Evolutionary conservation across 306 rosid genomes (phyloP), one percentile per base, ranked within the genome.

Genomic region (Vigna hirtella): DNA sequence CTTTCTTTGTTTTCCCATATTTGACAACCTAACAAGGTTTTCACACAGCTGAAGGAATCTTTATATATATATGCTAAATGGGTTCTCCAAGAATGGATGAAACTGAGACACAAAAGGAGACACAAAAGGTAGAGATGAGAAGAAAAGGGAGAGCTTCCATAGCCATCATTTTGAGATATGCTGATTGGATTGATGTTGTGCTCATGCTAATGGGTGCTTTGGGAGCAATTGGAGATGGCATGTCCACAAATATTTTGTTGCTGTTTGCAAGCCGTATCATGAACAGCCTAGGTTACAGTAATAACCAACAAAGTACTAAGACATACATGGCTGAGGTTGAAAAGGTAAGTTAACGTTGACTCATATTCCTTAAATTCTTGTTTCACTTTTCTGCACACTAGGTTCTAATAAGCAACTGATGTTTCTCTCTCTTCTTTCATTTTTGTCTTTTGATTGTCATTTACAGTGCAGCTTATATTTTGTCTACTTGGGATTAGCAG

Each of bases 221-320:
- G 51, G 98, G 98, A 70, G 97, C 98, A 74, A 82, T 95, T 38
- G 98, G 96, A 73, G 98, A 92, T 86, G 98, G 98, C 43, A 86
- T 95, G 91, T 91, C 98, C 22, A 92, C 98, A 18, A 95, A 95
- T 47, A 84, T 88, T 77, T 77, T 95, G 86, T 73, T 95, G 22
- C 79, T 95, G 15, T 95, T 87, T 57, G 98, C 91, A 9, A 92
- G 98, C 87, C 89, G 93, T 30, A 83, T 95, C 64, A 91, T 95
- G 98, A 95, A 95, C 69, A 92, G 93, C 80, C 83, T 95, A 87
- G 98, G 98, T 26, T 77, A 64, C 50, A 90, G 87, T 13, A 66
- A 51, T 48, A 64, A 76, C 67, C 85, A 85, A 57, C 82, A 26
- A 56, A 78, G 58, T 78, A 81, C 51, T 11, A 83, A 73, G 2